These are phyloP conservation scores for Lasiosphaeriaceae sp. DNA, from an alignment of 495 filamentous ascomycete genomes.

Conservation along the genomic window DNA sequence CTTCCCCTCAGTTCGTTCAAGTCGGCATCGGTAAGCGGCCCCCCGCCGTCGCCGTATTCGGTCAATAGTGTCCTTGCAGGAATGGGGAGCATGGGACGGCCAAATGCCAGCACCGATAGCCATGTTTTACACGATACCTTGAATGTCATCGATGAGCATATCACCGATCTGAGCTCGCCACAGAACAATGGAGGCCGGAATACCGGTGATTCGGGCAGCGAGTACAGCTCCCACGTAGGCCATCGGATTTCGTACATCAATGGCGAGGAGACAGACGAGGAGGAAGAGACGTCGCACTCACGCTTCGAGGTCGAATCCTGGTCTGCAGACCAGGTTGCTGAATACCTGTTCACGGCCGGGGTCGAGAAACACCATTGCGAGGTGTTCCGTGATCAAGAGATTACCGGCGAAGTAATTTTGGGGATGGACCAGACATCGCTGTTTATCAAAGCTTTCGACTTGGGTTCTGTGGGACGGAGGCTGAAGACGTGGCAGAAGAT, in stretches of 20 bases:
- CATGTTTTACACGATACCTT: constrained; percentile 95
- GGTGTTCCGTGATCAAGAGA: constrained; percentile 94
- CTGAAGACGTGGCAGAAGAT: constrained; percentile 96
- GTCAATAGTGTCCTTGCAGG: constrained; percentile 16
- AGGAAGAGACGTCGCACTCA: constrained; percentile 51
- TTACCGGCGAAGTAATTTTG: constrained; percentile 85
- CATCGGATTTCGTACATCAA: constrained; percentile 85
- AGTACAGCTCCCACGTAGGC: constrained; percentile 77
- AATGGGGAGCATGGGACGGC: constrained; percentile 22
- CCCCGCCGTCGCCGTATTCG: constrained; percentile 16
- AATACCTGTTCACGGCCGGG: constrained; percentile 74
- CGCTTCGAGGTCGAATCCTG: constrained; percentile 67
- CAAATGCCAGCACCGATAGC: constrained; percentile 52
- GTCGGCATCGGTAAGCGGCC: constrained; percentile 12
- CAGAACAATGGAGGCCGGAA: constrained; percentile 50
- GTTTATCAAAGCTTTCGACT: constrained; percentile 91
- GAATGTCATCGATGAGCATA: constrained; percentile 97
- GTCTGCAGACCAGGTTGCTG: constrained; percentile 74
- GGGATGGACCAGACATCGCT: constrained; percentile 92
- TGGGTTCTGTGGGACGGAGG: constrained; percentile 83
- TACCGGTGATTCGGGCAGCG: constrained; percentile 79
- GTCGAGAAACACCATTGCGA: constrained; percentile 85
- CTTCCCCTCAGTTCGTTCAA: constrained; percentile 40
- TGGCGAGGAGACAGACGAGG: constrained; percentile 80
- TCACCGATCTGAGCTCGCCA: constrained; percentile 83